Evolutionary conservation across 352 stramenopile species (phyloP), one percentile per base, ranked within the genome.

Genomic region (Phytophthora pluvialis): DNA sequence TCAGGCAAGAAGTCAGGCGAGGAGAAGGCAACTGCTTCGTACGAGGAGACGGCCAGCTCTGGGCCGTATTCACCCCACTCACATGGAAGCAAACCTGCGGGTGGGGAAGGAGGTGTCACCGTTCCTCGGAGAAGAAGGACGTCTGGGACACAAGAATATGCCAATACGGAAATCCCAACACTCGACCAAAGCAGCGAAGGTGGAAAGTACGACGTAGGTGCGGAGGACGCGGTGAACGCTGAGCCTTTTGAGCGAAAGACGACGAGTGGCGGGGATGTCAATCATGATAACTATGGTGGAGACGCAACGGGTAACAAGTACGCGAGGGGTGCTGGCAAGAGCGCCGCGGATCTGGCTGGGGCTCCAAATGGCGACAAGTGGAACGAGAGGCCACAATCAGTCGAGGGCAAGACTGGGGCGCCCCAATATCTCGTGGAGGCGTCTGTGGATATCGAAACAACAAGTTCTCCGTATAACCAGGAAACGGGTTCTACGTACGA

Each of bases 401-500:
- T 44, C 26, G 36, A 18, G n/a, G 25, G 11, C 38, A 44, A 44
- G 36, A 15, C 36, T 42, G 36, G 36, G 13, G 5, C 8, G 8
- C 36, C 36, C 8, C 36, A 18, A 18, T 12, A 42, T 12, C 36
- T 1, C 36, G 11, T 21, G 12, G 18, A 18, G 36, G 13, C 36
- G 18, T 21, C 21, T 21, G 21, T 42, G 39, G 25, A 45, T 45
- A 28, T 0, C 39, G 5, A 21, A 21, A 21, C 21, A 21, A 21
- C 21, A 21, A 21, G 21, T 21, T 21, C 39, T 5, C 11, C 38
- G n/a, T 6, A 44, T 6, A 25, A 44, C 5, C 38, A 44, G n/a
- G 38, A 44, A n/a, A n/a, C n/a, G n/a, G n/a, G n/a, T n/a, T n/a
- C n/a, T 44, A 11, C 38, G 38, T 12, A 45, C 48, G 33, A 44